Evolutionary conservation across 306 rosid species (phyloP).

Genomic region (Casuarina cunninghamiana): DNA sequence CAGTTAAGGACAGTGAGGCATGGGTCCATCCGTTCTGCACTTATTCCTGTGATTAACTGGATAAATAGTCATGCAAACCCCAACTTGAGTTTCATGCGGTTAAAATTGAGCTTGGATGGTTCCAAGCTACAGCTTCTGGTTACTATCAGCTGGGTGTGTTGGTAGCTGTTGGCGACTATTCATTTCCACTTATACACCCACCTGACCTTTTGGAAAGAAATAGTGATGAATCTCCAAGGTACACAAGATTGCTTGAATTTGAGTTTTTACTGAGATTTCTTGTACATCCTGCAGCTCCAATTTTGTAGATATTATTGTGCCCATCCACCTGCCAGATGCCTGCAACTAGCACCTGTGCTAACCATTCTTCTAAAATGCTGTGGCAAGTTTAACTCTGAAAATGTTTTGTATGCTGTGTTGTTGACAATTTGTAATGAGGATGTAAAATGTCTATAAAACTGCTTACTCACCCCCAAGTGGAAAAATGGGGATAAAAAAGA

Average conservation of each 20-base stretch:
- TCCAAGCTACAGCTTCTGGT: conserved; percentile 99
- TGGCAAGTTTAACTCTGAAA: no score
- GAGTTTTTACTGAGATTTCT: neutral
- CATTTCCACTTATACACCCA: conserved; percentile 55
- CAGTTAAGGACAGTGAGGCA: conserved; percentile 88
- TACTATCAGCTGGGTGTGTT: conserved; percentile 97
- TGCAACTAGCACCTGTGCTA: conserved; percentile 2
- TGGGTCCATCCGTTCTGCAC: conserved; percentile 80
- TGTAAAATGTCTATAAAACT: neutral
- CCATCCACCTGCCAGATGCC: conserved; percentile 5
- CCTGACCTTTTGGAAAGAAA: conserved; percentile 48
- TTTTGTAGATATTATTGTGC: conserved; percentile 5
- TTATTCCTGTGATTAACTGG: conserved; percentile 79
- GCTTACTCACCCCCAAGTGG: neutral
- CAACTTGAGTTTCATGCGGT: conserved; percentile 98
- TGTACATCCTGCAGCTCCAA: neutral
- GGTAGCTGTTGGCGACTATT: conserved; percentile 78
- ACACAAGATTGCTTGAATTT: conserved; percentile 10
- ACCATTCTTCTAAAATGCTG: no score
- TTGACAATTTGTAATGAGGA: neutral
- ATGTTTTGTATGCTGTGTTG: neutral
- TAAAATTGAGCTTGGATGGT: conserved; percentile 93
- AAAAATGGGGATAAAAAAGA: neutral
- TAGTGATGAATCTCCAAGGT: conserved; percentile 58
- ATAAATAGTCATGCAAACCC: conserved; percentile 87